Base-by-base conservation (phyloP, 257 asterid species). In the Solanum etuberosum region DNA sequence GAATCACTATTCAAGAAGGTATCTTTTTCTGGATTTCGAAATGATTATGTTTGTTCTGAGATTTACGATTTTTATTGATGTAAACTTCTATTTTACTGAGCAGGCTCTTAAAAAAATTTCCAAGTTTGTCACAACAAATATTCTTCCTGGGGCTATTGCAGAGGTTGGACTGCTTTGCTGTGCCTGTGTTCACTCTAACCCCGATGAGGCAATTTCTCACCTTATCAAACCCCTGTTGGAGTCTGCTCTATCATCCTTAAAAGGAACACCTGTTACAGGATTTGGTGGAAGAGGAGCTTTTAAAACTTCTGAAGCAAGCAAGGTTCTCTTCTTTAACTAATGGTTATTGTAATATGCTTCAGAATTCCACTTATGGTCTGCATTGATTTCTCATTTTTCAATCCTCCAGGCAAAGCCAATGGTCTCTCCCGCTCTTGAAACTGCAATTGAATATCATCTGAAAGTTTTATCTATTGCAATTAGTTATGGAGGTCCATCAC, bases 81-180 rank as follows among this genome's bases (percentile, higher is more conserved):
- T 91, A 81, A 90, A 81, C 90, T 89, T 80, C 82, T 59, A 81
- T 54, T 57, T 88, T 34, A 40, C 88, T 90, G 59, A 59, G 85
- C 91, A 97, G 99, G 99, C 99, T 88, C 95, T 97, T 85, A 94
- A 91, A 87, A 97, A 95, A 89, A 93, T 96, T 89, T 93, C 98
- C 89, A 97, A 93, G 92, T 97, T 97, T 90, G 99, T 95, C 91
- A 92, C 91, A 10, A 88, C 96, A 88, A 97, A 94, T 93, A 95
- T 97, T 91, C 98, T 97, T 92, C 99, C 98, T 85, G 99, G 99
- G 90, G 99, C 99, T 42, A 94, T 96, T 92, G 98, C 98, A 38
- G 99, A 97, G 92, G 98, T 97, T 84, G 99, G 99, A 88, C 90
- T 96, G 90, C 98, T 96, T 86, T 96, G 99, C 91, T 93, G 99